Evolutionary conservation across 2,329 filamentous ascomycete genomes (phyloP).

Genomic region (Mycosphaerella arachidis): DNA sequence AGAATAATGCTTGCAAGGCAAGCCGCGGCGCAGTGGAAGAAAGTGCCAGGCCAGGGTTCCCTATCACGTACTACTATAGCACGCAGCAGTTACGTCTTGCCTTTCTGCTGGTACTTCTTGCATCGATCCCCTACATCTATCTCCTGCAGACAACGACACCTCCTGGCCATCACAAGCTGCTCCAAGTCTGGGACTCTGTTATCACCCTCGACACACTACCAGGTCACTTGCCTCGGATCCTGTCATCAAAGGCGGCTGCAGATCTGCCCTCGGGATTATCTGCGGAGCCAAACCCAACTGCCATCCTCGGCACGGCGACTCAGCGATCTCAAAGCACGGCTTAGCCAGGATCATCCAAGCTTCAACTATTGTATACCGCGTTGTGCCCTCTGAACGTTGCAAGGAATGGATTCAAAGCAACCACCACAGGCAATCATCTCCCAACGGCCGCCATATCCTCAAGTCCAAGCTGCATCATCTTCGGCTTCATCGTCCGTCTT

Average conservation of each 20-base stretch:
- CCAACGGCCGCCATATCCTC: conserved; percentile 34
- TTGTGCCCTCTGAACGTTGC: background rate
- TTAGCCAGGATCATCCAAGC: background rate
- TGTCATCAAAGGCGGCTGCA: background rate
- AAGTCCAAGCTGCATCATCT: conserved; percentile 25
- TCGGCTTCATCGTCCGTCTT: conserved; percentile 33
- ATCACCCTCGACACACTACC: background rate
- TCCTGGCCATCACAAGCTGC: background rate
- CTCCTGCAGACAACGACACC: background rate
- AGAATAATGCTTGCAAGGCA: background rate
- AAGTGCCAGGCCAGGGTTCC: background rate
- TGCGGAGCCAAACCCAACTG: background rate
- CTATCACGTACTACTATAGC: background rate
- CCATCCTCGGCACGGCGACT: background rate
- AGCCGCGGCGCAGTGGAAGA: background rate
- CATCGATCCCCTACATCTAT: background rate
- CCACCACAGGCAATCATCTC: conserved; percentile 25
- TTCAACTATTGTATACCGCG: background rate
- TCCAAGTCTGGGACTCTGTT: background rate
- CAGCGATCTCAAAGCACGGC: background rate
- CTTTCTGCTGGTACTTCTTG: background rate
- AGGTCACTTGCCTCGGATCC: background rate
- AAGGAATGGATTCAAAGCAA: conserved; percentile 23
- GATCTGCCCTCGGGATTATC: background rate
- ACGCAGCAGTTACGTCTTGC: background rate